Conservation (phyloP, 2,329 filamentous ascomycete species). For the Pseudogymnoascus sp. region DNA sequence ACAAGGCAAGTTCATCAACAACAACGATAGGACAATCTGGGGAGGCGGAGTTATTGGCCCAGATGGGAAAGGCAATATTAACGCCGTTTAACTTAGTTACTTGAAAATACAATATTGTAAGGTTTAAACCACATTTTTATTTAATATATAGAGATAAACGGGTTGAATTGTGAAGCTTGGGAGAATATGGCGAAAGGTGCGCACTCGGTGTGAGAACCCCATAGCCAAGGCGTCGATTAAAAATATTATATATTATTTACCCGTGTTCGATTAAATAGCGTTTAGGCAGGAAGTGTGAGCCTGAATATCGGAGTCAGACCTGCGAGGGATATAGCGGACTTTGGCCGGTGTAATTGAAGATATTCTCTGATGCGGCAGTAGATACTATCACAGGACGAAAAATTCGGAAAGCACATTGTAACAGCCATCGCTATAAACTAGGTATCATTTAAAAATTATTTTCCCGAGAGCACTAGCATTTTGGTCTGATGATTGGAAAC, state of each 20-base stretch:
- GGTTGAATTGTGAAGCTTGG: neutral
- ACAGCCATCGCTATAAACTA: neutral
- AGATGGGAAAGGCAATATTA: slow-evolving; percentile 14
- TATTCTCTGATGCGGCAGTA: neutral
- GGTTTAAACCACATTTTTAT: neutral
- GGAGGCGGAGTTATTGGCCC: slow-evolving; percentile 18
- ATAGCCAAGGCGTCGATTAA: neutral
- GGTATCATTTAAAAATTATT: neutral
- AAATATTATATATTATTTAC: neutral
- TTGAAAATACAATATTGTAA: neutral
- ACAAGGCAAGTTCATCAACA: slow-evolving; percentile 15
- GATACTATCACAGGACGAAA: neutral
- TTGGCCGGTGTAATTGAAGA: neutral
- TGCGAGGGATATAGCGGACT: neutral
- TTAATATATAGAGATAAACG: neutral
- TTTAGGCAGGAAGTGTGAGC: neutral
- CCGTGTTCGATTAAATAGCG: neutral
- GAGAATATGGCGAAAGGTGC: neutral
- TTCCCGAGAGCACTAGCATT: neutral
- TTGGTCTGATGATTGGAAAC: slow-evolving; percentile 12
- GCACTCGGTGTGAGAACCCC: neutral
- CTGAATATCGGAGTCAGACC: neutral
- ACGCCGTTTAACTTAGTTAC: neutral
- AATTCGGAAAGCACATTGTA: neutral
- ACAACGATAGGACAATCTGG: slow-evolving; percentile 20